Evolutionary conservation across 1,139 yeast genomes (phyloP).

Genomic region (Yamadazyma oceani): DNA sequence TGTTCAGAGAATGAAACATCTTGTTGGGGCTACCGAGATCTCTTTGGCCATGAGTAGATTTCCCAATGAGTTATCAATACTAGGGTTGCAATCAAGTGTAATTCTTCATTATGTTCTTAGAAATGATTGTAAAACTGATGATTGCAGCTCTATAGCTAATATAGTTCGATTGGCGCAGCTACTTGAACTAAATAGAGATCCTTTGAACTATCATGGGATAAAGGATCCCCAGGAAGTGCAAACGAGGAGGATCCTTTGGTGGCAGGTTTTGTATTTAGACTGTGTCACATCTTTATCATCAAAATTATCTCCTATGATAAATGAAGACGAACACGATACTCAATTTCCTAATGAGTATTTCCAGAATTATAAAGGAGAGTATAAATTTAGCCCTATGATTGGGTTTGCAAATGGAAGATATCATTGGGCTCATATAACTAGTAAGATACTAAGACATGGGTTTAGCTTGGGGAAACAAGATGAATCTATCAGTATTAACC

Average conservation of each 20-base stretch:
- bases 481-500: not conserved
- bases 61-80: slow-evolving; percentile 7
- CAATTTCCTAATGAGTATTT: slow-evolving; percentile 10
- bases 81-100: slow-evolving; percentile 8
- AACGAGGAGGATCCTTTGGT: slow-evolving; percentile 10
- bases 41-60: slow-evolving; percentile 11
- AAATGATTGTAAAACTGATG: slow-evolving; percentile 13
- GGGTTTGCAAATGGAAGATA: slow-evolving; percentile 10
- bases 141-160: slow-evolving; percentile 11
- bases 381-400: slow-evolving; percentile 5
- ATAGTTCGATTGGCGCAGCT: slow-evolving; percentile 11
- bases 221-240: slow-evolving; percentile 5
- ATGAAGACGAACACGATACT: slow-evolving; percentile 10
- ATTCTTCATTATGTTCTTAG: slow-evolving; percentile 10
- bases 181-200: slow-evolving; percentile 12
- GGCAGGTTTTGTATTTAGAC: slow-evolving; percentile 12
- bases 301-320: slow-evolving; percentile 9
- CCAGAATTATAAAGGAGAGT: slow-evolving; percentile 3
- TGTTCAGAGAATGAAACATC: slow-evolving; percentile 8
- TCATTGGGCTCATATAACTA: slow-evolving; percentile 9
- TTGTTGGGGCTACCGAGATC: slow-evolving; percentile 11
- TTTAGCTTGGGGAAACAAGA: not conserved
- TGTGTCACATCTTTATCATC: slow-evolving; percentile 11
- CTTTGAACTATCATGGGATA: slow-evolving; percentile 8
- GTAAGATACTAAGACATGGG: slow-evolving; percentile 4